phyloP scores from a whole-genome alignment of 345 rosid genomes.

The Barbarea vulgaris region DNA sequence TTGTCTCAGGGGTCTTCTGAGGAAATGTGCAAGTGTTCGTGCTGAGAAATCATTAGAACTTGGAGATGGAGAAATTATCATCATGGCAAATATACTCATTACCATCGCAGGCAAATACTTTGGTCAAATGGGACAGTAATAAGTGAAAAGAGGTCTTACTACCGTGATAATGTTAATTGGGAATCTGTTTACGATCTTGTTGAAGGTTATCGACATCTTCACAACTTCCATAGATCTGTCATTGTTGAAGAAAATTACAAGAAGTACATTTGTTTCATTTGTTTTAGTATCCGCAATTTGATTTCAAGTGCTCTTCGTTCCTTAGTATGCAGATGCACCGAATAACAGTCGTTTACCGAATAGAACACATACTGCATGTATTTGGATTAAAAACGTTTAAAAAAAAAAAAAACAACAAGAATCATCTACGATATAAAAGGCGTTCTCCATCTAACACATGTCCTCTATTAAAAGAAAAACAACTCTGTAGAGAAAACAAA shows the following conservation, averaged over 20 bases:
- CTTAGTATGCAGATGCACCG: not conserved
- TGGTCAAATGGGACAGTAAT: constrained; percentile 61
- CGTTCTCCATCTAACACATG: no score
- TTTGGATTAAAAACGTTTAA: no score
- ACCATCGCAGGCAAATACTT: constrained; percentile 77
- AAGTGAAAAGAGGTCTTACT: not conserved
- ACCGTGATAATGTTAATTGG: not conserved
- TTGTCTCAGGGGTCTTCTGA: constrained; percentile 63
- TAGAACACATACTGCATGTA: no score
- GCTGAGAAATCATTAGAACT: constrained; percentile 52
- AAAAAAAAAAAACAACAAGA: no score
- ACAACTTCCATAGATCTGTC: not conserved
- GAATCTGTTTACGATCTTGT: not conserved
- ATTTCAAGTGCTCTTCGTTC: not conserved
- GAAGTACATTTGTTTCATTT: not conserved
- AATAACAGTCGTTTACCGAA: not conserved
- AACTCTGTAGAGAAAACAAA: no score
- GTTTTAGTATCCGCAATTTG: not conserved
- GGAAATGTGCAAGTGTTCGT: constrained; percentile 77
- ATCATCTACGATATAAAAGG: no score
- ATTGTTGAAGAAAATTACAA: not conserved
- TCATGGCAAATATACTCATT: constrained; percentile 72
- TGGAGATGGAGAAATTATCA: constrained; percentile 62
- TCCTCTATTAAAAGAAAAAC: no score
- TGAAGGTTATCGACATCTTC: not conserved